These are phyloP conservation scores for Calonectria hawksworthii DNA, from an alignment of 2,329 filamentous ascomycete species.

Conservation along the genomic window DNA sequence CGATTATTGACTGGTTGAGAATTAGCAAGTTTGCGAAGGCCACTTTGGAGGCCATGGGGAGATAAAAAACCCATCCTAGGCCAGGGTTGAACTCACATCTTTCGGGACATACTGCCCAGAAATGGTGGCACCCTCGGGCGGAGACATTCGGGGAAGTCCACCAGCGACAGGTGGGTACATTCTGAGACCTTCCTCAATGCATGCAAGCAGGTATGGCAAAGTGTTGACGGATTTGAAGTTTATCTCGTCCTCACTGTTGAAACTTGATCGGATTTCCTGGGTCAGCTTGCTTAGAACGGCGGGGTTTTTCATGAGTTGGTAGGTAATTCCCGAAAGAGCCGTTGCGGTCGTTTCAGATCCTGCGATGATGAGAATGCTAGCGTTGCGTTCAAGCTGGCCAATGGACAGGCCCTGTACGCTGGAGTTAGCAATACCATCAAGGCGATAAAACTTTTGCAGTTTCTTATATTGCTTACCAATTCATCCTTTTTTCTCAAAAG, in stretches of 20 bases:
- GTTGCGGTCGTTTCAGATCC: conserved; percentile 23
- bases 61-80: not conserved
- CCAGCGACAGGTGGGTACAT: conserved; percentile 21
- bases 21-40: not conserved
- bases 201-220: conserved; percentile 12
- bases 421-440: not conserved
- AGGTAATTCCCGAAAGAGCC: conserved; percentile 12
- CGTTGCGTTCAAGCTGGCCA: not conserved
- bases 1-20: not conserved
- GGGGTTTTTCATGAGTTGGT: not conserved
- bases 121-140: not conserved
- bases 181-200: conserved; percentile 13
- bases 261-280: conserved; percentile 7
- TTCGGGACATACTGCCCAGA: conserved; percentile 13
- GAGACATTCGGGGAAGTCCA: not conserved
- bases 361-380: conserved; percentile 14
- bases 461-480: not conserved
- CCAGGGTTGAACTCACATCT: not conserved
- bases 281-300: not conserved
- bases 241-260: not conserved
- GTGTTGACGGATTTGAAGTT: not conserved
- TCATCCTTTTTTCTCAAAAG: not conserved
- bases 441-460: not conserved
- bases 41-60: not conserved
- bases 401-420: not conserved